phyloP scores from a whole-genome alignment of 352 stramenopile genomes.

The Pythium chondricola region DNA sequence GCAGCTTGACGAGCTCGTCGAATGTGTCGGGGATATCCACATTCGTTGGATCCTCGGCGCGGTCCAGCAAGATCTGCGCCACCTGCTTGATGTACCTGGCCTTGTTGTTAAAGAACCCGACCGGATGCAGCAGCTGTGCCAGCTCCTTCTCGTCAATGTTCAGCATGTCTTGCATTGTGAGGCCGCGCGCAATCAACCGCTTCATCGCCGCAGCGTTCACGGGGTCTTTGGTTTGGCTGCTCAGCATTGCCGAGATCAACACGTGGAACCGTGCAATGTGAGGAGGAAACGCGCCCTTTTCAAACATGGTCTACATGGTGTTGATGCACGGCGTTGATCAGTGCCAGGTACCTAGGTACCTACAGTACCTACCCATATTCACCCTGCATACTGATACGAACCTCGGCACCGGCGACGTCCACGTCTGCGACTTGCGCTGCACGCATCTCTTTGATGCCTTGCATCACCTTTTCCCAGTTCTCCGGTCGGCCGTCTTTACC shows the following conservation, averaged over 20 bases:
- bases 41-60: slow-evolving; percentile 21
- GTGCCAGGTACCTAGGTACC: too few species aligned
- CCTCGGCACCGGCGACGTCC: slow-evolving; percentile 62
- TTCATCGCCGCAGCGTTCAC: slow-evolving; percentile 76
- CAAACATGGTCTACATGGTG: too few species aligned
- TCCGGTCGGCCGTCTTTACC: slow-evolving; percentile 22
- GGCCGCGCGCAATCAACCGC: slow-evolving; percentile 46
- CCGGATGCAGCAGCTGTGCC: slow-evolving; percentile 83
- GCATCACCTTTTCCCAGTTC: slow-evolving; percentile 51
- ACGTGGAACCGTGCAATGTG: slow-evolving; percentile 87
- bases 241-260: slow-evolving; percentile 95
- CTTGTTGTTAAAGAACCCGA: slow-evolving; percentile 97
- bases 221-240: slow-evolving; percentile 95
- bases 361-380: too few species aligned
- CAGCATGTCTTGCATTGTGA: slow-evolving; percentile 87
- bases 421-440: slow-evolving; percentile 57
- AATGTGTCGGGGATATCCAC: slow-evolving; percentile 91
- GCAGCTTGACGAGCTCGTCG: slow-evolving; percentile 85
- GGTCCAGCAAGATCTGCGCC: slow-evolving; percentile 39
- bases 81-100: slow-evolving; percentile 92
- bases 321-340: too few species aligned
- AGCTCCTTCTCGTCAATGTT: slow-evolving; percentile 79
- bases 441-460: slow-evolving; percentile 65
- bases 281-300: slow-evolving; percentile 24
- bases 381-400: too few species aligned